Base-by-base conservation (phyloP, 305 asterid species). In the Fraxinus velutina region DNA sequence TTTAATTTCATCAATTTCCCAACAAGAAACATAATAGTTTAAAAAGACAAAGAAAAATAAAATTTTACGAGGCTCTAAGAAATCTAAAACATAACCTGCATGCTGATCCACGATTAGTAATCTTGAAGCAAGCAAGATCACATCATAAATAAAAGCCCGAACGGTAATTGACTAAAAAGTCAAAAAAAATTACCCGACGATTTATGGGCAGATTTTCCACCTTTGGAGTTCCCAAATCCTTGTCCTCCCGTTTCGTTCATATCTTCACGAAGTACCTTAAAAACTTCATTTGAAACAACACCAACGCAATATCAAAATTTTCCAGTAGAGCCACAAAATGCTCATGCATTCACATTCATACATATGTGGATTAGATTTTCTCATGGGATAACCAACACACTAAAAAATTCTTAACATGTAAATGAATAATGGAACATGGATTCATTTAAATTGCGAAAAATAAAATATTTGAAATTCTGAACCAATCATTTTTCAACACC, bases 161-260 rank as follows among this genome's bases (percentile, higher is more conserved):
- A 24, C 2, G 9, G 22, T 24, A 39, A 33, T 1, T n/a, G 32
- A 30, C 7, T 13, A 10, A 77, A 68, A 10, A 64, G 22, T 52
- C 5, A 15, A 24, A n/a, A 47, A 47, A 19, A 32, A 44, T 2
- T 76, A 82, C 82, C 81, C 30, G 79, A 44, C 27, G 84, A 57
- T 73, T 70, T 84, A 21, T 84, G 82, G 12, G 83, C 64, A 84
- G 84, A 81, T 34, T 86, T 86, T 50, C 79, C 85, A 78, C 66
- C 82, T 75, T 84, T 88, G 21, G 89, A 77, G 21, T 13, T 57
- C 7, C 83, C 52, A 66, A 77, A 80, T 24, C 90, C 90, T 52
- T 82, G 86, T 84, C 88, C 87, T 79, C 87, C 90, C 29, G 82
- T 88, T 47, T 86, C 88, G 0, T 85, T 71, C 89, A 88, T 88